Evolutionary conservation across 2,329 filamentous ascomycete genomes (phyloP).

Genomic region (Ceratocystis destructans): DNA sequence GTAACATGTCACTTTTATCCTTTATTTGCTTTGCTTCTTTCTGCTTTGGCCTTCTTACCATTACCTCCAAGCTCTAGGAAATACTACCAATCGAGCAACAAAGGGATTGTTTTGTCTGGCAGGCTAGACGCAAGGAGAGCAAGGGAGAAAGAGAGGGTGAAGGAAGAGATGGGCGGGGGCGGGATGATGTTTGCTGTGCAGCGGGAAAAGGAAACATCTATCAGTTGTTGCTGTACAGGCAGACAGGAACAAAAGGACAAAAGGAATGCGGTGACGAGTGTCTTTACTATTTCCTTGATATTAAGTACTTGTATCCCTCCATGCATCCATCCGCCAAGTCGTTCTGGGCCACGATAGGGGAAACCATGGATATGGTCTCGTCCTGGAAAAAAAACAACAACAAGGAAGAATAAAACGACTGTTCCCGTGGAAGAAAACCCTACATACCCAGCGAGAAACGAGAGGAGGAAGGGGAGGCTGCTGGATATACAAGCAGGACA

Average conservation of each 20-base stretch:
- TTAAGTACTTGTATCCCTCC: no score
- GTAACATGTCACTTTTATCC: background rate
- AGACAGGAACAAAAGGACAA: background rate
- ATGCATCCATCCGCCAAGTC: background rate
- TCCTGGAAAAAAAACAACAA: background rate
- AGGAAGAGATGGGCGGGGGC: background rate
- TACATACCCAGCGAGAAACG: background rate
- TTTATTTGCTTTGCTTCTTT: background rate
- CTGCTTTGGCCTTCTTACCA: no score
- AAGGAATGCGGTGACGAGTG: background rate
- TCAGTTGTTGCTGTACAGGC: background rate
- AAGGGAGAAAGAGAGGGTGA: background rate
- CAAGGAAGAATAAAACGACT: background rate
- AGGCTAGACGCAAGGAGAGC: background rate
- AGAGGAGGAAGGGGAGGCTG: background rate
- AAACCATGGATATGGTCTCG: background rate
- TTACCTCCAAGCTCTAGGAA: no score
- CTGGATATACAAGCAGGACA: background rate
- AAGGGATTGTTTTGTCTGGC: background rate
- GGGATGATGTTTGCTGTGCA: background rate
- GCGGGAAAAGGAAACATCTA: no score
- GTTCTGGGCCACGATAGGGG: background rate
- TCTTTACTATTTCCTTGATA: background rate
- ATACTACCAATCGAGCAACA: background rate
- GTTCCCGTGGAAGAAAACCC: background rate